Evolutionary conservation across 495 filamentous ascomycete genomes (phyloP).

Genomic region (Bathelium albidoporum): DNA sequence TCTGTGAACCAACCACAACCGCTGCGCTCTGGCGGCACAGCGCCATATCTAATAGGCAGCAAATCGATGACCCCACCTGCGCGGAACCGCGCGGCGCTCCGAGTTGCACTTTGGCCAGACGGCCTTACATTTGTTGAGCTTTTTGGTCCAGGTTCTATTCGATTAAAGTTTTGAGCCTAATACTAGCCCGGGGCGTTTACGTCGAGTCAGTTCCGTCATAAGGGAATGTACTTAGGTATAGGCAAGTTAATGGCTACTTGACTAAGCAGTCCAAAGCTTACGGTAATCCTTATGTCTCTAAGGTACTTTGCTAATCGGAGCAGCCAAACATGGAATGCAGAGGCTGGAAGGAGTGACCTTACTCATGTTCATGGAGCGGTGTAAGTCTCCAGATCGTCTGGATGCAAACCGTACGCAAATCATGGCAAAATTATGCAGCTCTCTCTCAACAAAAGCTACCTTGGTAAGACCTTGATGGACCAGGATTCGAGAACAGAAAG

Average conservation of each 20-base stretch:
- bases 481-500: too few relatives aligned
- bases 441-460: background rate
- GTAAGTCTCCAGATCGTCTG: background rate
- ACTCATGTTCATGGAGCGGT: background rate
- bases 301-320: background rate
- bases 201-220: background rate
- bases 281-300: background rate
- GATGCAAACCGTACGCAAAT: background rate
- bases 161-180: background rate
- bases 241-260: too few relatives aligned
- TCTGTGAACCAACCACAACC: background rate
- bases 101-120: background rate
- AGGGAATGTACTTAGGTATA: background rate
- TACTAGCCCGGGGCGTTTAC: background rate
- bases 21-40: background rate
- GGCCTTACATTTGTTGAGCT: background rate
- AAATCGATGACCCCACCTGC: background rate
- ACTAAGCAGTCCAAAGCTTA: background rate
- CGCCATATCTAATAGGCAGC: background rate
- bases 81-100: background rate
- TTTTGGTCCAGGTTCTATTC: background rate
- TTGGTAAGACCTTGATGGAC: too few relatives aligned
- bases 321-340: background rate
- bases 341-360: background rate
- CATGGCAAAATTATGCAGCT: background rate